Conservation (phyloP, 2,329 filamentous ascomycete species). For the Scytalidium lignicola region DNA sequence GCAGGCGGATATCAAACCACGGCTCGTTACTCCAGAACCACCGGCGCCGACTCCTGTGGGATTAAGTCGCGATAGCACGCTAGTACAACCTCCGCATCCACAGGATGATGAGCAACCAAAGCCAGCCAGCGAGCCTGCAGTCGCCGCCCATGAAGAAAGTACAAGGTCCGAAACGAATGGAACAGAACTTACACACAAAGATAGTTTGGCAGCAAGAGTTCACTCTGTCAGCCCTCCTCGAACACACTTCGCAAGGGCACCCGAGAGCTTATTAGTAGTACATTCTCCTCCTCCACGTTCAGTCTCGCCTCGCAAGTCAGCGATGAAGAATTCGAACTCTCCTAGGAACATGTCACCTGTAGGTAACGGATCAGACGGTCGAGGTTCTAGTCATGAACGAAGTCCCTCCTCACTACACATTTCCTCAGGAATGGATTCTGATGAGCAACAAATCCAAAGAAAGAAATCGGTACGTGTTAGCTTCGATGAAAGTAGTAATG, state of each 20-base stretch:
- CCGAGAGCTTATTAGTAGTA: conserved; percentile 50
- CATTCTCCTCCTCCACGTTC: conserved; percentile 68
- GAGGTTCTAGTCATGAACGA: neutral
- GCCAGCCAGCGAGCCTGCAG: conserved; percentile 16
- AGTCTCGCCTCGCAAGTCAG: conserved; percentile 72
- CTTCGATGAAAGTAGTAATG: conserved; percentile 64
- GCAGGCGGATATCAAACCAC: conserved; percentile 6
- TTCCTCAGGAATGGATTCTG: conserved; percentile 7
- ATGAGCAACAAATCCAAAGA: conserved; percentile 29
- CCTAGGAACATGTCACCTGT: conserved; percentile 47
- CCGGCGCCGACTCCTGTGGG: conserved; percentile 15
- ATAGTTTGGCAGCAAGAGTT: conserved; percentile 27
- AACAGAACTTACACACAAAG: conserved; percentile 15
- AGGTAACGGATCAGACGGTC: conserved; percentile 31
- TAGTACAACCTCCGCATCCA: neutral
- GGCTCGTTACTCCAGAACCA: conserved; percentile 20
- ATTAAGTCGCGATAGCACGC: conserved; percentile 18
- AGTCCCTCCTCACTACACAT: neutral
- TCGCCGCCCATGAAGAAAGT: conserved; percentile 2
- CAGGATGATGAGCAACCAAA: neutral
- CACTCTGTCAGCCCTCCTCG: conserved; percentile 56
- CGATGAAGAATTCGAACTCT: conserved; percentile 62
- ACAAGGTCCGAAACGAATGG: conserved; percentile 1
- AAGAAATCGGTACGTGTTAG: conserved; percentile 71
- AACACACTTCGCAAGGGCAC: conserved; percentile 57